Evolutionary conservation across 768 basidiomycete genomes (phyloP).

Genomic region (Termitomyces sp.): DNA sequence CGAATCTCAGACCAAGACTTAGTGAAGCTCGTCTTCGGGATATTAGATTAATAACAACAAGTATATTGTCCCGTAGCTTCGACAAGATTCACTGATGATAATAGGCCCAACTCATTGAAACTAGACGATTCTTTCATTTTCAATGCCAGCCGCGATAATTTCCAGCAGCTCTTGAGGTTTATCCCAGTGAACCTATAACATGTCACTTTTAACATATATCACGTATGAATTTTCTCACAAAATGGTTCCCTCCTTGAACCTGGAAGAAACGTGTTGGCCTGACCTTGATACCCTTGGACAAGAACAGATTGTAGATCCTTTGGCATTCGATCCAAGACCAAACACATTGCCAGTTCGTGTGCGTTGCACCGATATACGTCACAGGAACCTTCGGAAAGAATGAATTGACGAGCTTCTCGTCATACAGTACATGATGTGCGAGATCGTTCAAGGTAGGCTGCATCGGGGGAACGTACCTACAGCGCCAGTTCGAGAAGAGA

Average conservation of each 20-base stretch:
- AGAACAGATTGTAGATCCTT: not conserved
- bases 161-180: conserved; percentile 2
- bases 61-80: too few relatives aligned
- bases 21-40: too few relatives aligned
- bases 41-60: too few relatives aligned
- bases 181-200: conserved; percentile 6
- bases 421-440: conserved; percentile 14
- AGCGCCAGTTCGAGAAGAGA: too few relatives aligned
- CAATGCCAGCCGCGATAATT: not conserved
- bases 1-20: too few relatives aligned
- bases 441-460: conserved; percentile 14
- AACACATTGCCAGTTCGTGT: conserved; percentile 1
- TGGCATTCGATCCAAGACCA: not conserved
- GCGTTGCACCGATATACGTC: not conserved
- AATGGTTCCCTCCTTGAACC: not conserved
- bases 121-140: not conserved
- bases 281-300: not conserved
- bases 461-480: conserved; percentile 11
- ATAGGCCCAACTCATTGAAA: too few relatives aligned
- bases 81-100: too few relatives aligned
- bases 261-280: not conserved
- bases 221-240: not conserved
- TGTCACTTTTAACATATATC: not conserved
- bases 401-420: conserved; percentile 4
- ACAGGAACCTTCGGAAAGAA: conserved; percentile 1